Base-by-base conservation (phyloP, 2,329 filamentous ascomycete species). In the Fusarium sacchari region DNA sequence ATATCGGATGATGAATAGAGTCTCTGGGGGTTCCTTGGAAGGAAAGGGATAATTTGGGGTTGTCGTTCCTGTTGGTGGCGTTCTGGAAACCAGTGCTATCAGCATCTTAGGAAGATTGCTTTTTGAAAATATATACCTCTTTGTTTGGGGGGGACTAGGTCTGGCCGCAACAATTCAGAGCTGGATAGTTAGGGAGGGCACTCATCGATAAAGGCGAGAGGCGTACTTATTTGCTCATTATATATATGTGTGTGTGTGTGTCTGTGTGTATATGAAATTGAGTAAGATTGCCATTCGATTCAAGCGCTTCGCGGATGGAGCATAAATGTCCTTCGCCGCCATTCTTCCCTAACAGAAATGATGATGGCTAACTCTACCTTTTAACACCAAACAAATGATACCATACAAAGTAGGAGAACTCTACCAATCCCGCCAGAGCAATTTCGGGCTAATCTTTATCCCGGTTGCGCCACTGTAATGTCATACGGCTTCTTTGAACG, bases 1-100 rank as follows among this genome's bases (percentile, higher is more conserved):
- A 80, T 80, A 55, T 57, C 77, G 60, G 78, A 80, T 37, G 77
- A 79, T 40, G 62, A 76, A 42, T 75, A 60, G 49, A 50, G 14
- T 34, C 37, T 43, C 30, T 28, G 28, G 32, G 36, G 36, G 10
- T 39, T 24, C n/a, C 32, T 40, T 40, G 47, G 26, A 30, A 20
- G 34, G 49, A 59, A 40, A 32, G 36, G 46, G n/a, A 43, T 40
- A 20, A 37, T 34, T 50, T 30, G 46, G 57, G 47, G 43, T 50
- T 36, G 30, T 52, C n/a, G 30, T 36, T 28, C 46, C 37, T 28
- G 24, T 30, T 43, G 42, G 40, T 15, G 73, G 64, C 60, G 68
- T 75, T 75, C 64, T 64, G 61, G 69, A 71, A 71, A 63, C 26
- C 47, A 44, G 60, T 67, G 47, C 52, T 50, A 43, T 61, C 53